Percentiles rank a stretch among this genome's conserved stretches.
phyloP scores from a whole-genome alignment of 2,329 filamentous ascomycete species.

The Cladosporium halotolerans region DNA sequence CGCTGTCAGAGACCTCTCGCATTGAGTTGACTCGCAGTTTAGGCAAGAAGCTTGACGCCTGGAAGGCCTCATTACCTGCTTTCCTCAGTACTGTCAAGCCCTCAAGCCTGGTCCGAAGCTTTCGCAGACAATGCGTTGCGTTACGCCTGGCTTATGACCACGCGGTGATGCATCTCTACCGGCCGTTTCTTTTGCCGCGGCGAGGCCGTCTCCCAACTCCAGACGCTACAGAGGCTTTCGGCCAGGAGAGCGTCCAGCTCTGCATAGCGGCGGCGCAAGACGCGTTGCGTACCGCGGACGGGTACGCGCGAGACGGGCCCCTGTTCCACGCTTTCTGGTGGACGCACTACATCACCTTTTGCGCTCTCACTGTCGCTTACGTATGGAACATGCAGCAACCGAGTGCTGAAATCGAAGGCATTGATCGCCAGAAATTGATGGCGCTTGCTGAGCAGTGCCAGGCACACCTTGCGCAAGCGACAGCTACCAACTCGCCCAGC shows the following conservation, averaged over 20 bases:
- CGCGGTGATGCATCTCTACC: conserved; percentile 32
- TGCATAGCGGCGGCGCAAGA: conserved; percentile 12
- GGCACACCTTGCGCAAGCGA: conserved; percentile 41
- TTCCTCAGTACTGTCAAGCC: conserved; percentile 39
- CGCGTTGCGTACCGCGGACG: conserved; percentile 29
- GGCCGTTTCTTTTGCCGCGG: conserved; percentile 25
- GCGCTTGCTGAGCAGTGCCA: conserved; percentile 41
- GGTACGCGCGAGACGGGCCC: conserved; percentile 33
- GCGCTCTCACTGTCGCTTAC: conserved; percentile 43
- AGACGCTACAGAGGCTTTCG: not conserved
- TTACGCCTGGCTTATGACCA: conserved; percentile 31
- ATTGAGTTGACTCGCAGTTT: conserved; percentile 35
- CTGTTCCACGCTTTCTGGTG: conserved; percentile 44
- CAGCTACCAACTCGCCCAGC: conserved; percentile 42
- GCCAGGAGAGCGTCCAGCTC: conserved; percentile 11
- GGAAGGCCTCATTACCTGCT: conserved; percentile 34
- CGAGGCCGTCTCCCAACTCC: not conserved
- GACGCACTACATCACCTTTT: conserved; percentile 46
- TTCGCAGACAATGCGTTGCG: conserved; percentile 31
- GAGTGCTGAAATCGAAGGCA: conserved; percentile 2
- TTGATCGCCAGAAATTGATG: conserved; percentile 28
- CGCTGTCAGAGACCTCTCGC: conserved; percentile 31
- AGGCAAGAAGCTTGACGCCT: conserved; percentile 32
- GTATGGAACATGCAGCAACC: conserved; percentile 42
- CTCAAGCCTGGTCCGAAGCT: conserved; percentile 42